These are phyloP conservation scores for Adenanthera pavonina DNA, from an alignment of 306 rosid genomes.

Conservation along the genomic window DNA sequence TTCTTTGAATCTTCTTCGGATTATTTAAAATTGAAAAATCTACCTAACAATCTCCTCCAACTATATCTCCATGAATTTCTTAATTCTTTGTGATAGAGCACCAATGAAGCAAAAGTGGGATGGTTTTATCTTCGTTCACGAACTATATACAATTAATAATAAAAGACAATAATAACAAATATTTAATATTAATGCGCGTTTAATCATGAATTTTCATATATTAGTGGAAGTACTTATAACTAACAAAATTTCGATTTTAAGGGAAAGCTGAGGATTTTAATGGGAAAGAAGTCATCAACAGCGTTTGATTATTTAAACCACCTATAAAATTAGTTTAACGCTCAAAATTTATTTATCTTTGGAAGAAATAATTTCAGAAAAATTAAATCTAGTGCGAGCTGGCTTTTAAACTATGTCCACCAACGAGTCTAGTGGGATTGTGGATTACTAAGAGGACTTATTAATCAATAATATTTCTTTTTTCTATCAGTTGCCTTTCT, in stretches of 20 bases:
- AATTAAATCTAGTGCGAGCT: neutral
- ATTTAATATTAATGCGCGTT: conserved; percentile 17
- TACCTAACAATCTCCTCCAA: neutral
- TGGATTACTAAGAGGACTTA: neutral
- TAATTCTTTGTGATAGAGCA: conserved; percentile 17
- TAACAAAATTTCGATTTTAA: neutral
- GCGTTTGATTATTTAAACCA: neutral
- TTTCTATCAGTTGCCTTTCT: neutral
- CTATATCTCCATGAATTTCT: neutral
- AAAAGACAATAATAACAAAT: neutral
- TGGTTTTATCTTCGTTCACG: conserved; percentile 20
- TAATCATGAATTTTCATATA: neutral
- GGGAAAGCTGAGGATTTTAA: neutral
- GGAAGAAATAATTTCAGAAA: neutral
- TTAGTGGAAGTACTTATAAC: neutral
- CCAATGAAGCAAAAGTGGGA: conserved; percentile 34
- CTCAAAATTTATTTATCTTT: neutral
- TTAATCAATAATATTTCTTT: neutral
- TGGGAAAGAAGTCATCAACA: neutral
- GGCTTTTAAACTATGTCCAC: neutral
- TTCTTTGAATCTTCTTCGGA: conserved; percentile 8
- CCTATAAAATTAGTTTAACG: neutral
- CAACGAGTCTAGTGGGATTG: neutral
- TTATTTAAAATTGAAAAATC: conserved; percentile 22
- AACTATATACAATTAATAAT: conserved; percentile 1